Base-by-base conservation (phyloP, 2,329 filamentous ascomycete genomes). In the Rutstroemia sp. region DNA sequence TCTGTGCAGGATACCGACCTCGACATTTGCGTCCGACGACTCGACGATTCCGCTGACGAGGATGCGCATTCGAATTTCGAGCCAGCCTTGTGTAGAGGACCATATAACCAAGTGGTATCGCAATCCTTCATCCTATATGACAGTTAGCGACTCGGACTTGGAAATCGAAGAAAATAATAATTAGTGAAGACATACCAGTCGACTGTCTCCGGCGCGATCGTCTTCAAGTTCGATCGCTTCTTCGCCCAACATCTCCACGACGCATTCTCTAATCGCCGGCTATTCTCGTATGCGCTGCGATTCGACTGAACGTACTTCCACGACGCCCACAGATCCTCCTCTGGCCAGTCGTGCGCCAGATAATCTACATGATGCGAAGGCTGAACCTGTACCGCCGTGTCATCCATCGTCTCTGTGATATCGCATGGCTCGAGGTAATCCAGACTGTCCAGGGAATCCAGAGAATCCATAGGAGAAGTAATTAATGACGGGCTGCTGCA, bases 201-300 rank as follows among this genome's bases (percentile, higher is more conserved):
- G 56, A 99, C 77, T 2, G 87, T 89, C 72, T 96, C 92, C 3
- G 94, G 91, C 7, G 90, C 91, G 21, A 97, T 84, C 0, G 92
- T 97, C 69, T 84, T 86, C 49, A 97, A 77, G 42, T 87, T 83
- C 71, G 95, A 87, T 73, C 95, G 95, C 49, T 88, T 80, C 73
- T 97, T 97, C 70, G 90, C 88, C 94, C 94, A 97, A 1, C 91
- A 94, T 69, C 94, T 82, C 94, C 94, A 99, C 0, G 91, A 96
- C 3, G 94, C 94, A 72, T 99, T 97, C 72, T 97, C 94, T 30
- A 97, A 73, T 50, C 94, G 80, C 37, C 85, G 86, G 38, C 87
- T 82, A 70, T 96, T 92, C 64, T 83, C 85, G 62, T 95, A 95
- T 53, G 89, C 81, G 58, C 83, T 84, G 65, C 87, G 80, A 66